Percentiles rank a stretch among this genome's conserved stretches.
Conservation (phyloP, 306 rosid genomes). For the Senna siamea region DNA sequence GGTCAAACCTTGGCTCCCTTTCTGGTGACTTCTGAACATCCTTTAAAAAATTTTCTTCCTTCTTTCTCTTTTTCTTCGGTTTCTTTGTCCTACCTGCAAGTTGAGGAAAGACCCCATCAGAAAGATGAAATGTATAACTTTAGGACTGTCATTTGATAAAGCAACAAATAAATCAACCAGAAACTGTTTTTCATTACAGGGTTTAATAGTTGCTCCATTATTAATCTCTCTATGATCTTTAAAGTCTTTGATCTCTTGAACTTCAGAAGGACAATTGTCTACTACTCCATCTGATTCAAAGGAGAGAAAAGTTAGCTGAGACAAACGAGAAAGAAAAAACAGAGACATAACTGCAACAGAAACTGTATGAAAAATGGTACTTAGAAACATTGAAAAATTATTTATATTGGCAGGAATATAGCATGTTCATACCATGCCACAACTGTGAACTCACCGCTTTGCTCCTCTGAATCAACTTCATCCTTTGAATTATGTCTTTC, state of each 20-base stretch:
- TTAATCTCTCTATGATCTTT: conserved; percentile 30
- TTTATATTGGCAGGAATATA: not conserved
- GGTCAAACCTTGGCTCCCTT: conserved; percentile 34
- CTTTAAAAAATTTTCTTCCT: conserved; percentile 21
- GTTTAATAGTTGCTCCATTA: conserved; percentile 18
- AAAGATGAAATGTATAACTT: conserved; percentile 16
- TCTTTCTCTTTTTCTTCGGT: conserved; percentile 54
- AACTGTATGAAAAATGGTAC: not conserved
- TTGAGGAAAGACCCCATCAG: not conserved
- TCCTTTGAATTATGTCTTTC: conserved; percentile 22
- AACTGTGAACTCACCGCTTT: conserved; percentile 45
- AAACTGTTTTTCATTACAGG: conserved; percentile 16
- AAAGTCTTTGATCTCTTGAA: conserved; percentile 13
- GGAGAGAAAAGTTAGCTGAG: not conserved
- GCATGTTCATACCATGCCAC: not conserved
- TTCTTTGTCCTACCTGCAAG: conserved; percentile 65
- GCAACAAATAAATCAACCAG: conserved; percentile 7
- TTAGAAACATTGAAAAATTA: not conserved
- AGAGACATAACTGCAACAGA: too few species aligned
- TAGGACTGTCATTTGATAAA: conserved; percentile 11
- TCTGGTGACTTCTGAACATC: conserved; percentile 39
- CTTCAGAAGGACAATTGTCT: conserved; percentile 23
- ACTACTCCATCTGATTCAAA: conserved; percentile 33
- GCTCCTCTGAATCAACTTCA: conserved; percentile 38
- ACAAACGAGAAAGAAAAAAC: conserved; percentile 4